Evolutionary conservation across 1,139 yeast genomes (phyloP), one percentile per base, ranked within the genome.

Genomic region (Hyphopichia wangnamkhiaoensis): DNA sequence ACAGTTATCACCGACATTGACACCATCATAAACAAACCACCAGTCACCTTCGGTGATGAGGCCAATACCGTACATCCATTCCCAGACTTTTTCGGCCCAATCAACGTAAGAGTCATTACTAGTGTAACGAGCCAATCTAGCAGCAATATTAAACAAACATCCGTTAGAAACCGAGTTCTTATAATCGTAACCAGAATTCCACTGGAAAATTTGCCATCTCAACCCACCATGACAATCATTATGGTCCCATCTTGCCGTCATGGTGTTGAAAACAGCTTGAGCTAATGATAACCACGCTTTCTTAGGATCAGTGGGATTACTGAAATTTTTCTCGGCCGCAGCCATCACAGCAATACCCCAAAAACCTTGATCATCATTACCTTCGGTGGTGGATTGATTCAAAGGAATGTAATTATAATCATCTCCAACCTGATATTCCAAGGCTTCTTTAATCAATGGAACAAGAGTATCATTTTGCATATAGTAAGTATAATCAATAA

Each of bases 141-240:
- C 93, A 29, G 90, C 96, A 39, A 91, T 63, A 53, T 88, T 85
- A 79, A 91, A 90, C 45, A 91, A 68, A 53, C 95, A 88, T 14
- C 97, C 97, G 57, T 90, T 91, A 16, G 95, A 80, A 43, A 91
- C 94, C 8, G 95, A 72, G 62, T 91, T 91, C 64, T 91, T 91
- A 61, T 91, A 91, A 62, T 87, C 86, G 60, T 90, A 91, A 49
- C 98, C 98, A 8, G 90, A 75, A 61, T 91, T 91, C 95, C 96
- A 91, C 44, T 86, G 79, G 70, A 87, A 91, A 58, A 91, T 91
- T 67, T 91, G 98, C 98, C 98, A 91, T 66, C 97, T 78, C 45
- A 91, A 73, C 1, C 98, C 98, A 43, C 98, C 98, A 38, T 75
- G 77, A 64, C 98, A 91, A 40, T 75, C 54, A 3, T 58, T 70